Evolutionary conservation across 140 eudicot genomes (phyloP), one percentile per base, ranked within the genome.

Genomic region (Flaveria floridana): DNA sequence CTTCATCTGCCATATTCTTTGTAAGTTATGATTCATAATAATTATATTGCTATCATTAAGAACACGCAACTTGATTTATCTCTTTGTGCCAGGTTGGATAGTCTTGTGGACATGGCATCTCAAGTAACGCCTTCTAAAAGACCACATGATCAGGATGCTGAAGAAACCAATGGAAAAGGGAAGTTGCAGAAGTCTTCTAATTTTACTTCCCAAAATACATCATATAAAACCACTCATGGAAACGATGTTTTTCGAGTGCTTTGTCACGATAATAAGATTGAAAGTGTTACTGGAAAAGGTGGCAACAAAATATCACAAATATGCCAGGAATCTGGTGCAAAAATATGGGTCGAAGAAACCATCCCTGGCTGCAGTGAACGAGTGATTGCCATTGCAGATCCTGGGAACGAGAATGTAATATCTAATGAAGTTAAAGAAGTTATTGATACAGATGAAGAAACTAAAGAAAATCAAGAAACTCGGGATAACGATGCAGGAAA

Each of bases 281-380:
- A 81, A 51, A 84, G 82, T 65, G 82, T 92, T 34, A 84, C 83
- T 61, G 96, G 98, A 46, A 80, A 92, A 77, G 90, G 77, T 21
- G 95, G 88, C 59, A 79, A 81, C 76, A 83, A 75, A 50, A 89
- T 92, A 72, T 85, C 96, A 52, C 95, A 87, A 69, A 87, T 92
- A 72, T 84, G 89, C 39, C 84, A 84, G 50, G 92, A 84, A 68
- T 84, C 92, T 39, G 98, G 98, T 71, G 98, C 89, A 18, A 84
- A 77, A 73, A 81, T 93, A 61, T 80, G 82, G 72, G 89, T 87
- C 56, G 96, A 93, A 76, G 98, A 88, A 50, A 53, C 86, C 4
- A 37, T 90, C 19, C 76, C 93, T 34, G 98, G 93, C 18, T 90
- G 91, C 88, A 84, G 86, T 72, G 98, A 93, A 76, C 89, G 97